Conservation (phyloP, 345 rosid species). For the Boechera retrofracta region DNA sequence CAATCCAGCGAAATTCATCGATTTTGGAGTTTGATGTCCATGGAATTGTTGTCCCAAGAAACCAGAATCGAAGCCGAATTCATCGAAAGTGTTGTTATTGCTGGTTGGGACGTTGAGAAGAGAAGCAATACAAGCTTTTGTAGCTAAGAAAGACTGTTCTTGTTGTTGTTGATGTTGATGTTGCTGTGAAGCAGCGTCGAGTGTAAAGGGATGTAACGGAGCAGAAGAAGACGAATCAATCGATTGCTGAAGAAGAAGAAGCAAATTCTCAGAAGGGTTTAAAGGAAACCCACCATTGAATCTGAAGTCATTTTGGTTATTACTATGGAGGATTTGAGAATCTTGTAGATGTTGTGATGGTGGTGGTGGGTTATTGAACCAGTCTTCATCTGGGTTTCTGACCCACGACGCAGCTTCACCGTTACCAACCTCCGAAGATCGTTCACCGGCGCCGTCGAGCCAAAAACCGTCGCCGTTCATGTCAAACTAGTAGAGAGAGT, state of each 20-base stretch:
- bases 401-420: slow-evolving; percentile 47
- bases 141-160: slow-evolving; percentile 50
- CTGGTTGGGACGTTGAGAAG: slow-evolving; percentile 44
- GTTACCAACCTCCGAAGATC: slow-evolving; percentile 19
- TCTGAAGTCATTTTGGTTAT: slow-evolving; percentile 51
- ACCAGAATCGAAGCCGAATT: slow-evolving; percentile 56
- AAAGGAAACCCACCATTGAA: slow-evolving; percentile 47
- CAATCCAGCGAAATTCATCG: slow-evolving; percentile 46
- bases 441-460: slow-evolving; percentile 48
- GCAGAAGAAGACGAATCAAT: slow-evolving; percentile 62
- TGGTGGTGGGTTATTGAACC: slow-evolving; percentile 48
- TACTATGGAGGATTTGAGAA: slow-evolving; percentile 39
- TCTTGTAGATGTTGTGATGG: slow-evolving; percentile 43
- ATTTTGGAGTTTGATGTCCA: slow-evolving; percentile 48
- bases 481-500: neutral
- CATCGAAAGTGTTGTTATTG: slow-evolving; percentile 55
- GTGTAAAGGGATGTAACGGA: slow-evolving; percentile 57
- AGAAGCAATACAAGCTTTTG: slow-evolving; percentile 56
- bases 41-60: slow-evolving; percentile 55
- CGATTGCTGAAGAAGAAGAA: slow-evolving; percentile 55
- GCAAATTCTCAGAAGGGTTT: slow-evolving; percentile 48
- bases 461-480: slow-evolving; percentile 62
- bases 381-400: slow-evolving; percentile 65
- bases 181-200: slow-evolving; percentile 48
- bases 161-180: slow-evolving; percentile 45